Evolutionary conservation across 2,329 filamentous ascomycete species (phyloP), one percentile per base, ranked within the genome.

Genomic region (Thermomyces lanuginosus): DNA sequence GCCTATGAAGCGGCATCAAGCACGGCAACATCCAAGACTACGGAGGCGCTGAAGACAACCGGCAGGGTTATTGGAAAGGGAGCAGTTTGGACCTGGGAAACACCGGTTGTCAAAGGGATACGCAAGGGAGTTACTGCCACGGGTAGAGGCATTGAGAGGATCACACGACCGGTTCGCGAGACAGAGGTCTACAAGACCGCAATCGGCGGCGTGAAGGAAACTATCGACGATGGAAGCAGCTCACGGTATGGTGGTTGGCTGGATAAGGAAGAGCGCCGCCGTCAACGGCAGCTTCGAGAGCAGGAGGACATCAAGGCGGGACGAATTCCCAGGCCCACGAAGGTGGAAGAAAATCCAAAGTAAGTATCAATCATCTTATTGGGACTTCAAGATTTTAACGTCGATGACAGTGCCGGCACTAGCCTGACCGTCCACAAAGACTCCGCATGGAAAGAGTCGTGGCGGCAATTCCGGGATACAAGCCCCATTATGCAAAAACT

Each of bases 31-130:
- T 74, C 74, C 5, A 81, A 75, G 9, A 82, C 83, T 4, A 71
- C 76, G 6, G 75, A 73, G 25, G 84, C 81, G 1, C 57, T 95
- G 38, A 91, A 92, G 56, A 71, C 69, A 8, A 93, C 86, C 3
- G 89, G 81, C 29, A 72, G 75, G 21, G 84, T 70, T 16, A 76
- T 98, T 39, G 89, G 86, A 30, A 83, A 92, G 52, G 75, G 84
- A 47, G 89, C 89, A 11, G 69, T 78, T 6, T 95, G 84, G 84
- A 95, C 89, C 2, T 98, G 89, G 89, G 83, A 98, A 35, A 93
- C 89, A 0, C 66, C 76, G 4, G 81, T 91, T 6, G 80, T 95
- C 40, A 92, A 92, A 60, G 89, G 82, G 23, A 71, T 92, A 15
- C 70, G 89, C 38, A 78, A 80, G 45, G 82, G 81, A 30, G 84